These are phyloP conservation scores for Ceratocystis eucalypticola DNA, from an alignment of 2,329 filamentous ascomycete species.

Conservation along the genomic window DNA sequence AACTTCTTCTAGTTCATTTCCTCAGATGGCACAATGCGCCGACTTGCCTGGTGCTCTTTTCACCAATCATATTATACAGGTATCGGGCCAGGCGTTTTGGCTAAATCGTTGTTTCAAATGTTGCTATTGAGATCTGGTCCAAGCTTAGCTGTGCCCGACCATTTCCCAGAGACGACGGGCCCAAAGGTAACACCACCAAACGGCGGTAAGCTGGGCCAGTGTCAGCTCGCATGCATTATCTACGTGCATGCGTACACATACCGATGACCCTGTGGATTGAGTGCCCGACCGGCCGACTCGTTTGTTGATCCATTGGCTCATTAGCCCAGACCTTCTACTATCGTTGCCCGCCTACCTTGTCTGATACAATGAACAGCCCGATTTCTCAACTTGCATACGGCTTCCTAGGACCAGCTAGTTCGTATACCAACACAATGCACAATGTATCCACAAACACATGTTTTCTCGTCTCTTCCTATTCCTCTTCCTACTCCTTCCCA, in stretches of 20 bases:
- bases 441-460: slow-evolving; percentile 6
- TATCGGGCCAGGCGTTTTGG: background rate
- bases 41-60: background rate
- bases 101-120: background rate
- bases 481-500: background rate
- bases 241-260: too few species aligned
- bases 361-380: background rate
- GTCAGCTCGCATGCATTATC: too few species aligned
- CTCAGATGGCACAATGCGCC: slow-evolving; percentile 3
- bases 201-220: background rate
- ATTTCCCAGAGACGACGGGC: too few species aligned
- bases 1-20: slow-evolving; percentile 6
- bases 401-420: background rate
- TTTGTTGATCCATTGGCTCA: too few species aligned
- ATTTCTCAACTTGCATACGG: background rate
- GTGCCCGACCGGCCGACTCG: too few species aligned
- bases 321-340: too few species aligned
- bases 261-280: too few species aligned
- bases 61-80: background rate
- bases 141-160: background rate
- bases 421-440: background rate
- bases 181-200: background rate
- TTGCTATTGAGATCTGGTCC: background rate
- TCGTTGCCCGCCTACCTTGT: too few species aligned
- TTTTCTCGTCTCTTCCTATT: background rate